Base-by-base conservation (phyloP, 371 early-diverging fungal species). In the Rhizomucor pusillus region DNA sequence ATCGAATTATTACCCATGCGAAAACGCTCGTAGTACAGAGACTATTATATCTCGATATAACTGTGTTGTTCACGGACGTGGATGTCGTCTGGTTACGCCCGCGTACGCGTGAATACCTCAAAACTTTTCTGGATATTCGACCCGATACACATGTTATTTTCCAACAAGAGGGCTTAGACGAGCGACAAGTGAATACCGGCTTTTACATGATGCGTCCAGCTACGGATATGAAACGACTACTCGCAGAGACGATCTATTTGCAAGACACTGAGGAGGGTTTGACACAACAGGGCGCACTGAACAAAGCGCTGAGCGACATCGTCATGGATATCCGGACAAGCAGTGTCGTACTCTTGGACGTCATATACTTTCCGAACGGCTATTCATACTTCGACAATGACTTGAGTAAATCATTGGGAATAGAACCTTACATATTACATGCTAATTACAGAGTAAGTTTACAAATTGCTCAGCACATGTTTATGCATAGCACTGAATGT, bases 211-310 rank as follows among this genome's bases (percentile, higher is more conserved):
- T 76, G 65, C 60, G 67, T 16, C 69, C 77, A 5, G 53, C 66
- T 1, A 18, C 47, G 2, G 57, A 54, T 22, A 76, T 64, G 57
- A 73, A 68, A 25, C 56, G 62, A 10, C 43, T 73, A 18, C 40
- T 76, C 37, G 71, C 67, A 12, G 67, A 71, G 14, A 66, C 71
- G 1, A 66, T 76, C 39, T 40, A 53, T 29, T 61, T 76, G 19
- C 73, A 73, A 50, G 71, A 73, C 23, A 52, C 58, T 0, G 53
- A 48, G 12, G 57, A 69, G 34, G 58, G 34, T 1, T 48, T 55
- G 52, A 73, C 77, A 5, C 73, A 76, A 39, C 73, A 76, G 51
- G 69, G 63, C 7, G 73, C 77, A 0, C 62, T 76, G 65, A 76
- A 73, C 50, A 36, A 49, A 4, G 77, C 71, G 5, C 53, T 76